Base-by-base conservation (phyloP, 1,139 yeast species). In the Hansenula sp. region DNA sequence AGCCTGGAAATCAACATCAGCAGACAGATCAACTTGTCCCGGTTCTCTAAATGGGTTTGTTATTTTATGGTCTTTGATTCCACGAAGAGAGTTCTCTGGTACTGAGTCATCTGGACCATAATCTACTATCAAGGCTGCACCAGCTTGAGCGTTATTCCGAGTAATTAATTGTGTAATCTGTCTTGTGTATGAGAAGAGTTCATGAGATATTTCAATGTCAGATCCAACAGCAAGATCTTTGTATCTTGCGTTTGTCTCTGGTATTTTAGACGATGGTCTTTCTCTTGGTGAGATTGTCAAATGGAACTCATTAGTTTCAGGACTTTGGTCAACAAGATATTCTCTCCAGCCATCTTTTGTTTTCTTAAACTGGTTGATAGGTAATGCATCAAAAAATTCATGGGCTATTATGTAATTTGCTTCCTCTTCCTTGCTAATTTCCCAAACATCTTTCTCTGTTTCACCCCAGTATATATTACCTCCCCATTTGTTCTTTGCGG, bases 301-400 rank as follows among this genome's bases (percentile, higher is more conserved):
- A 24, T 24, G 26, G 26, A 24, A 24, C 8, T 73, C 63, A 3
- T 44, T 41, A 1, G 45, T 45, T 7, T 47, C 45, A 21, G 26
- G 26, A 11, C 47, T 46, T 44, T 69, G 71, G 48, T 77, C 94
- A 24, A 87, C 95, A 34, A 84, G 57, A 32, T 77, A 69, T 56
- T 87, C 96, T 50, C 92, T 68, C 96, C 96, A 87, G 1, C 88
- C 87, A 16, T 73, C 60, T 26, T 67, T 64, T 0, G 85, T 77
- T 48, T 74, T 74, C 41, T 75, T 72, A 56, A 84, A 87, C 46
- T 82, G 74, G 48, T 82, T 80, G 21, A 87, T 80, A 0, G 96
- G 95, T 44, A 87, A 67, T 0, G 96, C 95, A 62, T 87, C 96
- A 56, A 83, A 87, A 54, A 87, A 87, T 57, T 87, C 96, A 57